phyloP scores from a whole-genome alignment of 2,329 filamentous ascomycete species.

The Xylaria sp. region DNA sequence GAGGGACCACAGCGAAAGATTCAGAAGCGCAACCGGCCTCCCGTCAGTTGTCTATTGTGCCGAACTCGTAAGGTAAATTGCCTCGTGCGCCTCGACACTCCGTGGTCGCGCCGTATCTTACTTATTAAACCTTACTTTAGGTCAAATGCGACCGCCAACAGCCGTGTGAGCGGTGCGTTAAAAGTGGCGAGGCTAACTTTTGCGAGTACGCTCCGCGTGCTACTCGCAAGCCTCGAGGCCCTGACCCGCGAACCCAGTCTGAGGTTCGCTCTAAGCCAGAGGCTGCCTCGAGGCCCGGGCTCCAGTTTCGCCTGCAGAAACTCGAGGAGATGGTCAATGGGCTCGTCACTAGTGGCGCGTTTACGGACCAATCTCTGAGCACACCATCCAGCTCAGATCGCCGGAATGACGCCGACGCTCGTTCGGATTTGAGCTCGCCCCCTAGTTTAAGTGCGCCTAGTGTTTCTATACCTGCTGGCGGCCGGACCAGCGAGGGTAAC shows the following conservation, averaged over 20 bases:
- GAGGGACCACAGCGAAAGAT: slow-evolving; percentile 45
- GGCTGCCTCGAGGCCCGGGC: slow-evolving; percentile 39
- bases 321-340: slow-evolving; percentile 46
- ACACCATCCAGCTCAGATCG: slow-evolving; percentile 40
- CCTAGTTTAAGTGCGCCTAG: slow-evolving; percentile 34
- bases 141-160: slow-evolving; percentile 49
- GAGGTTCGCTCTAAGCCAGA: slow-evolving; percentile 38
- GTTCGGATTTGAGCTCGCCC: slow-evolving; percentile 40
- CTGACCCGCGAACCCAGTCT: slow-evolving; percentile 40
- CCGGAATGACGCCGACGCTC: slow-evolving; percentile 37
- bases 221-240: slow-evolving; percentile 40
- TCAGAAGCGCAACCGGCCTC: slow-evolving; percentile 46
- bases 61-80: slow-evolving; percentile 44
- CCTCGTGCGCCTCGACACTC: neutral
- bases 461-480: slow-evolving; percentile 27
- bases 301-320: slow-evolving; percentile 45
- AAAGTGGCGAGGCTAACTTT: slow-evolving; percentile 44
- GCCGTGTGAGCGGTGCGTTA: slow-evolving; percentile 48
- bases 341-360: slow-evolving; percentile 34
- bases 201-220: slow-evolving; percentile 47
- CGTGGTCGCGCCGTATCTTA: slow-evolving; percentile 11
- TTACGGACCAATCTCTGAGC: slow-evolving; percentile 33
- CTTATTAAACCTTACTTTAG: slow-evolving; percentile 25
- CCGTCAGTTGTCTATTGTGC: slow-evolving; percentile 45
- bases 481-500: slow-evolving; percentile 34